Conservation (phyloP, 805 yeast genomes). For the Limtongia smithiae region DNA sequence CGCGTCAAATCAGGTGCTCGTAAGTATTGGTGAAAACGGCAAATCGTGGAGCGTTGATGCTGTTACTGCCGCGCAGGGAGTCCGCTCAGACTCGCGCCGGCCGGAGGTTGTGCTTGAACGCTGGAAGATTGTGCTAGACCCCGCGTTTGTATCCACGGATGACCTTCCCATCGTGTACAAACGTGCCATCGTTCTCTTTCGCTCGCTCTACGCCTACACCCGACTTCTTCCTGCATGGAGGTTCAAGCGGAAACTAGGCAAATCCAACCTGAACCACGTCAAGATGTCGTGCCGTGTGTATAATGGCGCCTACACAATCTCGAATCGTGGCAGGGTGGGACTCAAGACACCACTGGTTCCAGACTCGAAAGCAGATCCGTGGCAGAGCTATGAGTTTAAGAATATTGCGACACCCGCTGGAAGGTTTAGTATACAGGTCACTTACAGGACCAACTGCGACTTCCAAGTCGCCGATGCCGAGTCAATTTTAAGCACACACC, state of each 20-base stretch:
- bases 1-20: constrained; percentile 54
- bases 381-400: constrained; percentile 55
- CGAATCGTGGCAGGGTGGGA: constrained; percentile 49
- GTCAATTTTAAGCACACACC: constrained; percentile 56
- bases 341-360: constrained; percentile 44
- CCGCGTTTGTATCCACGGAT: constrained; percentile 33
- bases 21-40: constrained; percentile 53
- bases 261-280: constrained; percentile 43
- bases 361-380: constrained; percentile 37
- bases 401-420: constrained; percentile 79
- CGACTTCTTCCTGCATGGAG: constrained; percentile 70
- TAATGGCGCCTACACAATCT: constrained; percentile 74
- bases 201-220: constrained; percentile 65
- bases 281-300: constrained; percentile 50
- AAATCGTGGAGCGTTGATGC: constrained; percentile 48
- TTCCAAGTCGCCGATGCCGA: constrained; percentile 69
- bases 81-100: constrained; percentile 1
- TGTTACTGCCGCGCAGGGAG: constrained; percentile 52
- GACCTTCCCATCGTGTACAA: constrained; percentile 71
- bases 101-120: constrained; percentile 89
- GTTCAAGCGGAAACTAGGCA: constrained; percentile 47
- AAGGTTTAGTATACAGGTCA: constrained; percentile 65
- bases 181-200: constrained; percentile 66
- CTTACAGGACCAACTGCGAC: constrained; percentile 68
- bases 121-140: constrained; percentile 83